A percentile compares a stretch with the other conserved stretches of the same genome.
phyloP scores from a whole-genome alignment of 78 protist genomes.

The Anaeramoeba flamelloides region DNA sequence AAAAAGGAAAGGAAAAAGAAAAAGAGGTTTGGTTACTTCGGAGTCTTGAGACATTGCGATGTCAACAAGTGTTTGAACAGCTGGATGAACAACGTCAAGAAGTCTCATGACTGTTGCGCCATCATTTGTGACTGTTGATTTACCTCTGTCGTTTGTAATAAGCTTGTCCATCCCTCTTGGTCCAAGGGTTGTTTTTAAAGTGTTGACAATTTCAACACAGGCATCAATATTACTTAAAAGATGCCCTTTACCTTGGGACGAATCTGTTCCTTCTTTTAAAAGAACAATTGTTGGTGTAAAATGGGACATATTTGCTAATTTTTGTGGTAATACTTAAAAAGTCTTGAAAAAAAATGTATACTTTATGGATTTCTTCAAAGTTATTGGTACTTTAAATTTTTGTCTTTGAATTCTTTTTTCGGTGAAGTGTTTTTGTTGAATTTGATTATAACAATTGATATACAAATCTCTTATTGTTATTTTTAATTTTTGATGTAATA shows the following conservation, averaged over 20 bases:
- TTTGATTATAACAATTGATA: too few relatives aligned
- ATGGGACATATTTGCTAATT: too few relatives aligned
- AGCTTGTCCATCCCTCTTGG: conserved; percentile 90
- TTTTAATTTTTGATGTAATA: too few relatives aligned
- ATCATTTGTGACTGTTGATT: conserved; percentile 90
- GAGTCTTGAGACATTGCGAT: conserved; percentile 92
- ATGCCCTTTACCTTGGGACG: conserved; percentile 93
- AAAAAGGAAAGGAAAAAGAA: too few relatives aligned
- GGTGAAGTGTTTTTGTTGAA: too few relatives aligned
- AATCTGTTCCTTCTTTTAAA: conserved; percentile 94
- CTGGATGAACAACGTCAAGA: conserved; percentile 98
- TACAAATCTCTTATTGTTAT: too few relatives aligned
- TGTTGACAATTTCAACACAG: conserved; percentile 48
- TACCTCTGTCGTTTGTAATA: conserved; percentile 31
- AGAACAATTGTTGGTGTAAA: conserved; percentile 81
- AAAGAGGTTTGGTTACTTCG: conserved; percentile 40
- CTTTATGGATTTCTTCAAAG: too few relatives aligned
- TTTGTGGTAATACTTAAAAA: too few relatives aligned
- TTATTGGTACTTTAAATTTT: too few relatives aligned
- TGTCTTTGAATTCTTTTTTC: too few relatives aligned
- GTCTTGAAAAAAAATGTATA: too few relatives aligned
- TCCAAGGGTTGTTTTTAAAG: conserved; percentile 63
- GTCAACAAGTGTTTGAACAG: conserved; percentile 90
- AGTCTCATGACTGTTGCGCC: conserved; percentile 97
- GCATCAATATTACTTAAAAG: conserved; percentile 87